Base-by-base conservation (phyloP, 148 eudicot species). In the Oxyria digyna region DNA sequence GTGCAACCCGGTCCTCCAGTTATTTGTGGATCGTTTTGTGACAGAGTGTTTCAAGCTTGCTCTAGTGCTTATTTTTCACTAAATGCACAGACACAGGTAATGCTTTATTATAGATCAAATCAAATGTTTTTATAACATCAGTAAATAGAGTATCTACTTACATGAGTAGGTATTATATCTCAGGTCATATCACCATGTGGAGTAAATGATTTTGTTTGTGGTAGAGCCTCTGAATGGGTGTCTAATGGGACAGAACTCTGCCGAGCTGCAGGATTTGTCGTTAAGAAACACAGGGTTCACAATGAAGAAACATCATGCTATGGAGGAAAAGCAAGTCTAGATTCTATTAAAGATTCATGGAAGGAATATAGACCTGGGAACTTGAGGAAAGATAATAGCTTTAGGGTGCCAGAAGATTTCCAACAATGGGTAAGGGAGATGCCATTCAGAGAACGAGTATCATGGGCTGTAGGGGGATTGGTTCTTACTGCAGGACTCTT, bases 201-300 rank as follows among this genome's bases (percentile, higher is more conserved):
- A 72, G 82, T 83, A 52, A 82, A 74, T 43, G 98, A 90, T 85
- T 86, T 88, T 78, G 90, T 94, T 69, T 94, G 98, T 77, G 98
- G 98, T 66, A 83, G 80, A 79, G 97, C 89, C 35, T 90, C 98
- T 32, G 97, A 94, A 72, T 94, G 96, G 97, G 77, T 84, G 78
- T 79, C 90, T 52, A 90, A 94, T 76, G 98, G 98, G 67, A 90
- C 98, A 66, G 98, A 90, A 50, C 97, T 93, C 80, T 94, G 98
- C 84, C 81, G 69, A 9, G 87, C 86, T 70, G 90, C 97, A 62
- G 98, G 98, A 74, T 94, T 86, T 85, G 63, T 81, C 71, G 96
- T 94, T 71, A 81, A 68, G 69, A 59, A 83, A 74, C 71, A 78
- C 26, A 71, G 75, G n/a, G 29, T 64, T 65, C 67, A 63, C 64